Percentiles rank a stretch among this genome's conserved stretches.
phyloP scores from a whole-genome alignment of 2,329 filamentous ascomycete genomes.

The Macroventuria anomochaeta region DNA sequence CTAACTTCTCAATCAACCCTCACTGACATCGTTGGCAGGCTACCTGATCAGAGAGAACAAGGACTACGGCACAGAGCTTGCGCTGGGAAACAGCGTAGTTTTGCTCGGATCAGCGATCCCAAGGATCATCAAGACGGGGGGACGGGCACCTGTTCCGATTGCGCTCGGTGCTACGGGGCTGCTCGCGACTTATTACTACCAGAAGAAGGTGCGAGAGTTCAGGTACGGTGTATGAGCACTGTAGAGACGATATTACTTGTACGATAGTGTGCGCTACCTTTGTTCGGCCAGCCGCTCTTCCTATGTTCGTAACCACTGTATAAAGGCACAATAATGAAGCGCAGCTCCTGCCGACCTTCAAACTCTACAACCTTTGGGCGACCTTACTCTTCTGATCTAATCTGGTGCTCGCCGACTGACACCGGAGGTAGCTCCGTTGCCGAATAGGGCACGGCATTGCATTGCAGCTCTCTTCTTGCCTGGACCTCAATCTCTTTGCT shows the following conservation, averaged over 20 bases:
- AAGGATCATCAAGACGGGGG: slow-evolving; percentile 37
- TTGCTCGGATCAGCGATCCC: slow-evolving; percentile 34
- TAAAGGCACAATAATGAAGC: not conserved
- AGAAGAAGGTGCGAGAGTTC: slow-evolving; percentile 41
- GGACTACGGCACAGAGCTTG: slow-evolving; percentile 40
- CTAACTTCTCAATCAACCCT: not conserved
- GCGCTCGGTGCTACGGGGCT: slow-evolving; percentile 34
- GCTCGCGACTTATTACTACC: slow-evolving; percentile 38
- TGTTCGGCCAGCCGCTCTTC: not conserved
- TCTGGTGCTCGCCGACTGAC: not conserved
- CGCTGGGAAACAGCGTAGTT: slow-evolving; percentile 34
- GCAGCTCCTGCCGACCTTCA: not conserved
- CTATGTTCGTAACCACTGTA: too few species aligned
- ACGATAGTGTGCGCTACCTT: not conserved
- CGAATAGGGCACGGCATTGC: not conserved
- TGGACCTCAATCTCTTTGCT: not conserved
- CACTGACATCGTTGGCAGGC: slow-evolving; percentile 15
- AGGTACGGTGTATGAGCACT: slow-evolving; percentile 33
- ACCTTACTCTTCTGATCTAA: too few species aligned
- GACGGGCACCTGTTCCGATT: slow-evolving; percentile 36
- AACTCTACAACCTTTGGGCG: too few species aligned
- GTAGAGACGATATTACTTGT: not conserved
- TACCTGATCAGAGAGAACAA: slow-evolving; percentile 39
- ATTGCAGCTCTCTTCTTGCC: not conserved
- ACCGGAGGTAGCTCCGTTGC: not conserved